Evolutionary conservation across 148 eudicot genomes (phyloP).

Genomic region (Cornus controversa): DNA sequence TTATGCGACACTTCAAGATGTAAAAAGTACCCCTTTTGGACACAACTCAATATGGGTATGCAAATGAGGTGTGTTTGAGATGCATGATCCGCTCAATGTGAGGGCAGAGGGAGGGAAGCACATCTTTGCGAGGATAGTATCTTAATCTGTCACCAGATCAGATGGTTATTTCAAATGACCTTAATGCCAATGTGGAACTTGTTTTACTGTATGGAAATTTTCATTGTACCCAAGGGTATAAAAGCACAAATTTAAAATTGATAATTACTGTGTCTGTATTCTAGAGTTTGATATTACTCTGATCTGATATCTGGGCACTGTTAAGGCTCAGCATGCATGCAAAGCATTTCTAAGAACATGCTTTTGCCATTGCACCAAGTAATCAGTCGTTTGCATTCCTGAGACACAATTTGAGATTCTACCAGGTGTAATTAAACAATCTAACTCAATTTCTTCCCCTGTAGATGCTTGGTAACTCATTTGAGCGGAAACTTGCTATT

Average conservation of each 20-base stretch:
- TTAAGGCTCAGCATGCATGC: not conserved
- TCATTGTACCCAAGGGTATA: not conserved
- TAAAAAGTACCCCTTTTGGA: not conserved
- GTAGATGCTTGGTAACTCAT: conserved; percentile 62
- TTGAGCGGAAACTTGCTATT: conserved; percentile 59
- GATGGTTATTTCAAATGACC: not conserved
- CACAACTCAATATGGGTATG: not conserved
- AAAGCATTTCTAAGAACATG: not conserved
- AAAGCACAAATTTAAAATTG: not conserved
- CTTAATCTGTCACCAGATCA: not conserved
- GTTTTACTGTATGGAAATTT: not conserved
- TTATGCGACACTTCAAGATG: not conserved
- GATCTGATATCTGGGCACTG: not conserved
- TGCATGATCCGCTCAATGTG: not conserved
- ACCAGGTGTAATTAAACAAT: not conserved
- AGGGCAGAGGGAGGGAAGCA: not conserved
- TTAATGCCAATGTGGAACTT: not conserved
- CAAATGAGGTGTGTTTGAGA: not conserved
- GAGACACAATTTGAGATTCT: not conserved
- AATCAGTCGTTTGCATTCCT: not conserved
- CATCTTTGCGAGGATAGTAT: not conserved
- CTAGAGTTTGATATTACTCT: not conserved
- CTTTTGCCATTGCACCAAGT: not conserved
- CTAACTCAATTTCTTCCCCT: not conserved
- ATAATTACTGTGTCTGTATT: not conserved